phyloP scores from a whole-genome alignment of 164 flowering plant genomes.

The Warburgia ugandensis region DNA sequence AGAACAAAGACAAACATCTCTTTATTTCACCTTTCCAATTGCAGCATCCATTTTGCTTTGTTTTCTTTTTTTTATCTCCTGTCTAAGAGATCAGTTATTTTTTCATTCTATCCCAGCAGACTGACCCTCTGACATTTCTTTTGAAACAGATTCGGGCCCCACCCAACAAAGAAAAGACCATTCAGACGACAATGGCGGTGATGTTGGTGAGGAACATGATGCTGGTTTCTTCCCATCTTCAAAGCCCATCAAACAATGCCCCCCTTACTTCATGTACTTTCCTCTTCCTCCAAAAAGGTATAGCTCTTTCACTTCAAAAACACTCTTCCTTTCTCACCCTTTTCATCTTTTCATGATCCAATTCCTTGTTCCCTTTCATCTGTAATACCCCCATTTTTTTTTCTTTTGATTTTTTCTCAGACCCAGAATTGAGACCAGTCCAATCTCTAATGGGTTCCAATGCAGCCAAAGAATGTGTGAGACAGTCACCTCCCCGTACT shows the following conservation, averaged over 20 bases:
- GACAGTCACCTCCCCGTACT: constrained; percentile 35
- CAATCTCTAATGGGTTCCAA: constrained; percentile 29
- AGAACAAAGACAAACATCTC: no score
- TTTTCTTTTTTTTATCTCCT: no score
- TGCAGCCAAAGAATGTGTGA: constrained; percentile 37
- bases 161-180: constrained; percentile 27
- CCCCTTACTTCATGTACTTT: constrained; percentile 22
- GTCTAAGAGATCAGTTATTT: no score
- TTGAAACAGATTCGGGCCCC: constrained; percentile 23
- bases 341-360: not conserved
- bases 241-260: constrained; percentile 24
- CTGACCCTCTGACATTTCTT: not conserved
- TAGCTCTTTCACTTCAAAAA: constrained; percentile 3
- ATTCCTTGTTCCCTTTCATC: no score
- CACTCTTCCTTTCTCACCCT: not conserved
- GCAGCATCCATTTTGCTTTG: no score
- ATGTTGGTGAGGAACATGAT: constrained; percentile 29
- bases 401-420: constrained; percentile 12
- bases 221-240: constrained; percentile 19
- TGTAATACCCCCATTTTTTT: no score
- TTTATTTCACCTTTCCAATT: no score
- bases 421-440: constrained; percentile 38
- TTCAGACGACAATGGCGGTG: constrained; percentile 29
- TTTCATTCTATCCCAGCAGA: no score
- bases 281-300: constrained; percentile 40